Base-by-base conservation (phyloP, 1,284 basidiomycete genomes). In the Puccinia hordei region DNA sequence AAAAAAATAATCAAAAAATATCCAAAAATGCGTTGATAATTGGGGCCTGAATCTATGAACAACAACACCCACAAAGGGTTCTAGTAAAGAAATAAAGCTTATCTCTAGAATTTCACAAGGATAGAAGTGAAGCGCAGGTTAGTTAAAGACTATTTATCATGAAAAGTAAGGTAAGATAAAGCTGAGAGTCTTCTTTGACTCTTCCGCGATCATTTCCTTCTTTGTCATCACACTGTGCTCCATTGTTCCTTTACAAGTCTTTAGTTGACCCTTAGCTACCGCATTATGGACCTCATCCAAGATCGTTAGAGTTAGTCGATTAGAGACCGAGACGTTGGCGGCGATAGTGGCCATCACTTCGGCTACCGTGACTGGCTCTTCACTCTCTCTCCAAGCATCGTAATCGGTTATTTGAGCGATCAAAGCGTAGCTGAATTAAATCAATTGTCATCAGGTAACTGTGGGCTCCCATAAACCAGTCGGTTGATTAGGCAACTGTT, bases 271-370 rank as follows among this genome's bases (percentile, higher is more conserved):
- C 84, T 84, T 87, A 81, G 85, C 84, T 10, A 90, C 88, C 24
- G 89, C 90, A 0, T 87, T 86, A 83, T 93, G 90, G 6, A 98
- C 88, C 27, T 91, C 91, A 68, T 93, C 92, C 46, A 97, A 89
- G 79, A 98, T 89, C 12, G 89, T 89, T 0, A 90, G 91, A 0
- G 92, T 88, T 82, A 89, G 87, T 44, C 86, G 85, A 80, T 93
- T 90, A 24, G 93, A 92, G 3, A 92, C 92, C 33, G 91, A 89
- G 0, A 94, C 94, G 85, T 98, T 98, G 27, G 89, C 89, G 82
- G 91, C 89, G 44, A 98, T 90, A 0, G 92, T 94, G 86, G 93
- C 92, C 88, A 95, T 89, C 41, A 98, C 94, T 83, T 94, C 92
- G 8, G 92, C 90, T 0, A 94, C 91, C 0, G 94, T 97, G 69